Conservation (phyloP, 2,329 filamentous ascomycete genomes). For the Cladosporium sp. region DNA sequence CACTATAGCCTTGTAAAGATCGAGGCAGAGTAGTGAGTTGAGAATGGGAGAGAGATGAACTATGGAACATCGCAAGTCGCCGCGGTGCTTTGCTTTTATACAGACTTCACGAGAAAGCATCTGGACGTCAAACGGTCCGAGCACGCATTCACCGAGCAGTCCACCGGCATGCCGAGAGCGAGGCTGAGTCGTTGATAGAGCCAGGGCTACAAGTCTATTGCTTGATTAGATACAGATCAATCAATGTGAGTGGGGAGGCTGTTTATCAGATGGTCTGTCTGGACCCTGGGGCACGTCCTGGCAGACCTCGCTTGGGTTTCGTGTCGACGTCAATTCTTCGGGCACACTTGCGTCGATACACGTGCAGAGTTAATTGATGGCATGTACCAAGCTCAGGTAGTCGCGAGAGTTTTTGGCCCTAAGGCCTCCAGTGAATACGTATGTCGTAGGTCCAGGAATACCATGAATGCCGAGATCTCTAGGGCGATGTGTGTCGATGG, state of each 20-base stretch:
- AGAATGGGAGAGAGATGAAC: neutral
- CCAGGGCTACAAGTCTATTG: neutral
- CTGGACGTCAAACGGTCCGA: neutral
- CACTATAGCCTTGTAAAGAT: neutral
- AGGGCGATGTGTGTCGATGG: neutral
- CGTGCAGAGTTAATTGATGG: neutral
- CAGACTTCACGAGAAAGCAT: neutral
- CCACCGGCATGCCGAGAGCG: neutral
- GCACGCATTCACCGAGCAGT: neutral
- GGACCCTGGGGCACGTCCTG: neutral
- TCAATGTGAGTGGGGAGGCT: neutral
- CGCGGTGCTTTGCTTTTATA: neutral
- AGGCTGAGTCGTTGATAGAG: neutral
- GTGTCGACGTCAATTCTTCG: neutral
- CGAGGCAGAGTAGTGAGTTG: neutral
- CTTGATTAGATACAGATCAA: neutral
- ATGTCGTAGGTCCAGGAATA: neutral
- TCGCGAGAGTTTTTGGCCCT: neutral
- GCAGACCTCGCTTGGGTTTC: neutral
- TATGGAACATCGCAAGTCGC: neutral
- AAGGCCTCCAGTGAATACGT: neutral
- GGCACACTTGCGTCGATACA: neutral
- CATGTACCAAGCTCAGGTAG: neutral
- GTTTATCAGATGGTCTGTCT: neutral
- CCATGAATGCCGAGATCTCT: neutral